Percentiles rank a stretch among this genome's conserved stretches.
Conservation (phyloP, 805 yeast species). For the Naumovozyma castellii region DNA sequence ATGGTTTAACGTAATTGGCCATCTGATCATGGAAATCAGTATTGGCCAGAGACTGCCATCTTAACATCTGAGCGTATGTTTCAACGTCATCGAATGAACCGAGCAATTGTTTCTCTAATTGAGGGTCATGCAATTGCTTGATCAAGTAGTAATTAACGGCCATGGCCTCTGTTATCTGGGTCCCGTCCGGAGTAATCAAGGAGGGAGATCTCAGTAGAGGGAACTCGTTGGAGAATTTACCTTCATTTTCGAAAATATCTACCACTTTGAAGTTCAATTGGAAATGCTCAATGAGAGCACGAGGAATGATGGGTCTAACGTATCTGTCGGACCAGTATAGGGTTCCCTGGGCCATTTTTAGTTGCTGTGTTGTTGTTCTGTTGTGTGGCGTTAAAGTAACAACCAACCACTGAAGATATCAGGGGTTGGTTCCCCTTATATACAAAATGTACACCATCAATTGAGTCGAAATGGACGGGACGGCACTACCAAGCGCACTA, state of each 20-base stretch:
- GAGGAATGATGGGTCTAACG: background rate
- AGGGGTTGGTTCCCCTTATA: background rate
- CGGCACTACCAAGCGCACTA: background rate
- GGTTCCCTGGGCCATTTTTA: too few relatives aligned
- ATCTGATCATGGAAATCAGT: constrained; percentile 46
- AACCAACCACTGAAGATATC: background rate
- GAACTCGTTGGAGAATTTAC: background rate
- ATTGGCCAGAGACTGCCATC: constrained; percentile 69
- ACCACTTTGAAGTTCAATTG: background rate
- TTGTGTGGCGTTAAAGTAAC: too few relatives aligned
- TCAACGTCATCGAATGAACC: constrained; percentile 34
- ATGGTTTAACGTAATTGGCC: constrained; percentile 44
- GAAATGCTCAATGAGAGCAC: background rate
- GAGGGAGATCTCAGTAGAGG: background rate
- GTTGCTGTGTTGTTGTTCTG: too few relatives aligned
- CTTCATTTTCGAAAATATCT: background rate
- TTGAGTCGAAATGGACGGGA: background rate
- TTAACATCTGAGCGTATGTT: constrained; percentile 45
- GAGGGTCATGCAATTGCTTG: constrained; percentile 27
- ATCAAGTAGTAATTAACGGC: constrained; percentile 39
- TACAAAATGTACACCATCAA: background rate
- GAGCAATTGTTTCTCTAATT: constrained; percentile 36
- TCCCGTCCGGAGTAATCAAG: constrained; percentile 1
- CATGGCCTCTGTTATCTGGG: constrained; percentile 1
- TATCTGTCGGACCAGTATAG: background rate